A percentile compares a stretch with the other conserved stretches of the same genome.
Conservation (phyloP, 2,329 filamentous ascomycete species). For the Microdochium paspali region DNA sequence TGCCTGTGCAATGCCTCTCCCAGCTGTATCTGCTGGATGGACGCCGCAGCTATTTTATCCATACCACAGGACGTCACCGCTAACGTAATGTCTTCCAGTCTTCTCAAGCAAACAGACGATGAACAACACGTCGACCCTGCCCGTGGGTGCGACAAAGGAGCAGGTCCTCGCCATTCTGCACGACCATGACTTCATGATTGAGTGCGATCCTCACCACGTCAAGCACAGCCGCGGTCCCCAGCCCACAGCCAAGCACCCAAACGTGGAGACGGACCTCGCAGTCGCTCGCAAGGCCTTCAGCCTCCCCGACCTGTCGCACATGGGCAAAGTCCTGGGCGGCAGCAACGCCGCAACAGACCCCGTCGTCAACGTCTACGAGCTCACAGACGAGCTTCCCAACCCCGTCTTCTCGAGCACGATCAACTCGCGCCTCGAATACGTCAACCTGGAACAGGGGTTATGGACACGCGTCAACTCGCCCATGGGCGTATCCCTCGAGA, state of each 20-base stretch:
- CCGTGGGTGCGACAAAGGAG: conserved; percentile 13
- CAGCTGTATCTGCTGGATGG: no score
- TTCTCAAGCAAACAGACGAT: conserved; percentile 21
- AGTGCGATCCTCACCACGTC: conserved; percentile 41
- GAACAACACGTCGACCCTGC: conserved; percentile 32
- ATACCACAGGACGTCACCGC: no score
- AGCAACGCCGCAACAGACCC: conserved; percentile 10
- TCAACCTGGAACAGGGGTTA: conserved; percentile 35
- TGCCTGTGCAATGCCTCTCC: no score
- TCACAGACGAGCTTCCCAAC: conserved; percentile 42
- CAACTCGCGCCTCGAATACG: conserved; percentile 44
- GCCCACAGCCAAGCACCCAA: conserved; percentile 6
- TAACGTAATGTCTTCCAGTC: conserved; percentile 14
- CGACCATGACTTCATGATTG: conserved; percentile 40
- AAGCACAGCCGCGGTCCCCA: conserved; percentile 16
- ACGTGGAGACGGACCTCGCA: conserved; percentile 9
- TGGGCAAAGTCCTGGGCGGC: conserved; percentile 11
- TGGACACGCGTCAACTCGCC: conserved; percentile 43
- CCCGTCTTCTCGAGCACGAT: conserved; percentile 46
- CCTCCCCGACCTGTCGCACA: conserved; percentile 7
- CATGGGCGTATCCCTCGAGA: conserved; percentile 42
- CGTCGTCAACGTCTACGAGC: conserved; percentile 29
- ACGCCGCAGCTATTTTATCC: no score
- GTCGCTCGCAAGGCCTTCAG: conserved; percentile 16
- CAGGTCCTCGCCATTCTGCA: conserved; percentile 33